A percentile compares a stretch with the other conserved stretches of the same genome.
phyloP scores from a whole-genome alignment of 306 rosid genomes.

The Hippophae rhamnoides region DNA sequence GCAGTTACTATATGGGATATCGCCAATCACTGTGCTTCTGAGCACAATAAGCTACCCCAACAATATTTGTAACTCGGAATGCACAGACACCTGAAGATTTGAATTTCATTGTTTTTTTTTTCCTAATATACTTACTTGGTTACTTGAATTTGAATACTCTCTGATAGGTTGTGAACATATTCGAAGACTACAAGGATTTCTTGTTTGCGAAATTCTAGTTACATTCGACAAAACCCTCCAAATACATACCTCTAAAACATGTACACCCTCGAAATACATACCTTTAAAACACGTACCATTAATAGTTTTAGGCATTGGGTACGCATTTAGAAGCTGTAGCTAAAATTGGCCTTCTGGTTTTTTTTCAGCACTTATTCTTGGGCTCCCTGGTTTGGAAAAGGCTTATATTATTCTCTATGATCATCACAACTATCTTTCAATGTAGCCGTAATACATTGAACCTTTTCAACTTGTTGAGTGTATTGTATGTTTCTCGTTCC shows the following conservation, averaged over 20 bases:
- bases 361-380: conserved; percentile 38
- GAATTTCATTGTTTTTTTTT: too few species aligned
- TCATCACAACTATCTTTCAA: conserved; percentile 26
- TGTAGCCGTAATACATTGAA: conserved; percentile 17
- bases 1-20: conserved; percentile 50
- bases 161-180: conserved; percentile 46
- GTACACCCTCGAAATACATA: conserved; percentile 56
- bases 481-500: too few species aligned
- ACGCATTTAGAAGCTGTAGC: too few species aligned
- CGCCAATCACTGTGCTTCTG: conserved; percentile 18
- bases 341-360: conserved; percentile 35
- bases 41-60: conserved; percentile 26
- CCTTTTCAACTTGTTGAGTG: too few species aligned
- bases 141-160: background rate
- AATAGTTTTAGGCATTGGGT: conserved; percentile 35
- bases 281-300: conserved; percentile 38
- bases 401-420: conserved; percentile 38
- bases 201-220: conserved; percentile 42
- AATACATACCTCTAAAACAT: conserved; percentile 34
- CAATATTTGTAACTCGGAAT: conserved; percentile 49
- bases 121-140: too few species aligned
- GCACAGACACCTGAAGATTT: conserved; percentile 4
- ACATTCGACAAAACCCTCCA: too few species aligned
- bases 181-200: conserved; percentile 46
- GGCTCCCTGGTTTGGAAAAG: conserved; percentile 41